Conservation (phyloP, 148 eudicot genomes). For the Persicaria tinctoria region DNA sequence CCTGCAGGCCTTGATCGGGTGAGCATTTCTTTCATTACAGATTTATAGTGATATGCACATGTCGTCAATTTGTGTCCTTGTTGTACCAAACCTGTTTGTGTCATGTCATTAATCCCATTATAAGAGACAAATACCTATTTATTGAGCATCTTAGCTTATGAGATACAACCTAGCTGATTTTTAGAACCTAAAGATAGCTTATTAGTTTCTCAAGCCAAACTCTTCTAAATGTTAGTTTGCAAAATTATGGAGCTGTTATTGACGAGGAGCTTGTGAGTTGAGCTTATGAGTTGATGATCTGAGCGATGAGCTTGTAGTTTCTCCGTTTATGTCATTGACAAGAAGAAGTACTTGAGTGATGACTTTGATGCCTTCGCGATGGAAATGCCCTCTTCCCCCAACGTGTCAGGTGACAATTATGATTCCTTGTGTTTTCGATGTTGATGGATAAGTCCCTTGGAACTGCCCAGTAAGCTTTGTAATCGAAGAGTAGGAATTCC, state of each 20-base stretch:
- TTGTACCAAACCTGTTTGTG: too few relatives aligned
- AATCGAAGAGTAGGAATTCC: constrained; percentile 60
- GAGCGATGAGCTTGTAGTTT: constrained; percentile 57
- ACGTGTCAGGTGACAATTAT: constrained; percentile 59
- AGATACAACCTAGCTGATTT: too few relatives aligned
- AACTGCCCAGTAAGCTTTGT: constrained; percentile 65
- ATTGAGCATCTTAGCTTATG: too few relatives aligned
- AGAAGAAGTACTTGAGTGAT: constrained; percentile 70
- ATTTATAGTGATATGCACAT: too few relatives aligned
- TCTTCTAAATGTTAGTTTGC: too few relatives aligned
- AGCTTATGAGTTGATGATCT: constrained; percentile 71
- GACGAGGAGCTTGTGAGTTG: constrained; percentile 25
- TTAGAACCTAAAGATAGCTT: too few relatives aligned
- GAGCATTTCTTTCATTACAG: constrained; percentile 13
- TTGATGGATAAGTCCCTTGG: constrained; percentile 61
- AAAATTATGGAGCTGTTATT: too few relatives aligned
- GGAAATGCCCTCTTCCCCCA: too few relatives aligned
- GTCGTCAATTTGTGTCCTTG: too few relatives aligned
- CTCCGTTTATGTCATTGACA: constrained; percentile 44
- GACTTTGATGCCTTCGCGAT: constrained; percentile 87
- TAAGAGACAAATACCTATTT: too few relatives aligned
- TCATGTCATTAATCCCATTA: too few relatives aligned
- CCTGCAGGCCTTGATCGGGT: constrained; percentile 16
- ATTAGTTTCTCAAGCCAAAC: too few relatives aligned
- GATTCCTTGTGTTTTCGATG: constrained; percentile 58